phyloP scores from a whole-genome alignment of 495 filamentous ascomycete species.

The Clavariopsis aquatica region DNA sequence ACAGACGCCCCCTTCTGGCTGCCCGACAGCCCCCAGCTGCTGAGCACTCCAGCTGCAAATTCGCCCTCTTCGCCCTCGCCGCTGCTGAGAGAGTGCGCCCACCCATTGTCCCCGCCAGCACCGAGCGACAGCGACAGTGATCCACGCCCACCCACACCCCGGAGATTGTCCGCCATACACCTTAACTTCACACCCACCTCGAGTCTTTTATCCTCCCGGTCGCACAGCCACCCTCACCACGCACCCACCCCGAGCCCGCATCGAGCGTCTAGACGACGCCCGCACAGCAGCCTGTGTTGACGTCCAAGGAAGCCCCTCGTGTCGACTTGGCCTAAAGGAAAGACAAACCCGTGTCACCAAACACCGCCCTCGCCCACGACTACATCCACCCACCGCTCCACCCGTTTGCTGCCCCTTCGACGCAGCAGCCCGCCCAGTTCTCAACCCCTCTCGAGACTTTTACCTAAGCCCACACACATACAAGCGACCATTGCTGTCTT shows the following conservation, averaged over 20 bases:
- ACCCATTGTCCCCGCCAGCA: slow-evolving; percentile 2
- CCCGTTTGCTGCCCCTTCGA: slow-evolving; percentile 31
- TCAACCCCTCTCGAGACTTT: slow-evolving; percentile 9
- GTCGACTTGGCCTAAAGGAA: slow-evolving; percentile 25
- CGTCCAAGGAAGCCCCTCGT: neutral
- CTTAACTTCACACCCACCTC: slow-evolving; percentile 13
- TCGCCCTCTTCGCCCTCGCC: neutral
- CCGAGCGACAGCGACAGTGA: neutral
- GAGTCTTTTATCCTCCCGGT: slow-evolving; percentile 18
- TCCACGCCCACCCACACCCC: slow-evolving; percentile 12
- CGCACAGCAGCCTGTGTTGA: neutral
- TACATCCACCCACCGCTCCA: neutral
- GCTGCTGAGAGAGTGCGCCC: neutral
- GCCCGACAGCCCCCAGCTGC: neutral
- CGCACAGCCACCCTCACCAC: slow-evolving; percentile 22
- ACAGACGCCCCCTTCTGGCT: slow-evolving; percentile 9
- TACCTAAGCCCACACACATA: neutral
- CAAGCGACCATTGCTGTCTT: slow-evolving; percentile 13
- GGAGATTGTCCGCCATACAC: slow-evolving; percentile 28
- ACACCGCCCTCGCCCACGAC: slow-evolving; percentile 13
- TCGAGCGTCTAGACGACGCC: slow-evolving; percentile 10
- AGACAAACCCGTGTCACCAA: slow-evolving; percentile 32
- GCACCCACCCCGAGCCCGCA: neutral
- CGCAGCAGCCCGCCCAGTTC: slow-evolving; percentile 9
- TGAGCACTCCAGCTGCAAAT: neutral